phyloP scores from a whole-genome alignment of 2,329 filamentous ascomycete genomes.

The Sporothrix mexicana region DNA sequence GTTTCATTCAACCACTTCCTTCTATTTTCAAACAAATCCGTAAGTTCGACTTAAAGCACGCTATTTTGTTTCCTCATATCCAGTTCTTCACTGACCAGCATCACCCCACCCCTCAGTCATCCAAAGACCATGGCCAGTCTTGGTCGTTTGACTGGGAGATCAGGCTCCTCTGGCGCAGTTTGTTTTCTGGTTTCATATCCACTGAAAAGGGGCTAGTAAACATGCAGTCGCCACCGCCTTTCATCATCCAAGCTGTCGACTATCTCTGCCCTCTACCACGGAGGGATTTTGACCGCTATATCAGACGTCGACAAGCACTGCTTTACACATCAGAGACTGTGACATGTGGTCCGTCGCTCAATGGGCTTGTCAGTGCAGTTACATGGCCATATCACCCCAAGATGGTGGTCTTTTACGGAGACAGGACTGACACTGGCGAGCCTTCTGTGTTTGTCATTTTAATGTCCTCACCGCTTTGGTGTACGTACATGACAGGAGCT shows the following conservation, averaged over 20 bases:
- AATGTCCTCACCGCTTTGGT: neutral
- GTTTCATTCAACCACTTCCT: neutral
- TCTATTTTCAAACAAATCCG: neutral
- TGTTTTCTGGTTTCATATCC: neutral
- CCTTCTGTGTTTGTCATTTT: neutral
- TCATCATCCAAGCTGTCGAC: neutral
- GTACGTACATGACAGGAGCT: neutral
- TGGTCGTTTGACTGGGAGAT: slow-evolving; percentile 1
- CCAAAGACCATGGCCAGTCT: neutral
- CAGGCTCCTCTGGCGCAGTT: neutral
- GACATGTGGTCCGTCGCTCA: neutral
- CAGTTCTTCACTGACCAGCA: too few relatives aligned
- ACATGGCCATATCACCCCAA: neutral
- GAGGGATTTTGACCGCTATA: neutral
- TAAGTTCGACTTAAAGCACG: neutral
- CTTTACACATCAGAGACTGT: neutral
- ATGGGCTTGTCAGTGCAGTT: neutral
- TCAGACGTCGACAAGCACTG: neutral
- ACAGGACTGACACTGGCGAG: neutral
- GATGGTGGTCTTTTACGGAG: neutral
- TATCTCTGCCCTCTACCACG: neutral
- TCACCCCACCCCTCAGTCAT: neutral
- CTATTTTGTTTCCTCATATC: too few relatives aligned
- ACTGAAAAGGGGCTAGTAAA: too few relatives aligned
- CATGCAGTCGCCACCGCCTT: too few relatives aligned